Percentiles rank a stretch among this genome's conserved stretches.
phyloP scores from a whole-genome alignment of 1,284 basidiomycete species.

The Macrocybe sp. region DNA sequence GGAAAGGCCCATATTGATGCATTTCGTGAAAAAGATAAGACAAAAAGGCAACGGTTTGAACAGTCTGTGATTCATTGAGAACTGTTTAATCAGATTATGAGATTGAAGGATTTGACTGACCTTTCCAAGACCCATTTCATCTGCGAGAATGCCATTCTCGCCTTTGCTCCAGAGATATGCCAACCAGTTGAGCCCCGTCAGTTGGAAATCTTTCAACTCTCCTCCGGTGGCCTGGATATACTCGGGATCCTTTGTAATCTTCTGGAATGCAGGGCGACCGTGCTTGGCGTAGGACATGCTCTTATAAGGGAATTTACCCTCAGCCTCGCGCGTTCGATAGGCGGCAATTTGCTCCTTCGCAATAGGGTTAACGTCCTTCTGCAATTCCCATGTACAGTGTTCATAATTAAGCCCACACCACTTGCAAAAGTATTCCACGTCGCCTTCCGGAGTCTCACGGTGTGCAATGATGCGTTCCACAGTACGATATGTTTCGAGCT shows the following conservation, averaged over 20 bases:
- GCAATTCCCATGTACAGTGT: slow-evolving; percentile 94
- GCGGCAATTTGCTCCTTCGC: slow-evolving; percentile 76
- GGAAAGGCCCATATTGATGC: slow-evolving; percentile 94
- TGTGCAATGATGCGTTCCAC: slow-evolving; percentile 92
- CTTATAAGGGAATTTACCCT: slow-evolving; percentile 84
- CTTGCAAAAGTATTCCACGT: slow-evolving; percentile 94
- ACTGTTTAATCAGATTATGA: not conserved
- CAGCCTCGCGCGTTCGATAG: slow-evolving; percentile 75
- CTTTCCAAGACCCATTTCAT: slow-evolving; percentile 99
- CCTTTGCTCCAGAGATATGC: slow-evolving; percentile 94
- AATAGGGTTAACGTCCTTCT: slow-evolving; percentile 75
- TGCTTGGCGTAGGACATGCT: slow-evolving; percentile 68
- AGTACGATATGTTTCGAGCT: slow-evolving; percentile 86
- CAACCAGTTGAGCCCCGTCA: slow-evolving; percentile 98
- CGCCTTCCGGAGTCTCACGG: slow-evolving; percentile 65
- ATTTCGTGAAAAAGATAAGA: slow-evolving; percentile 94
- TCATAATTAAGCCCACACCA: slow-evolving; percentile 95
- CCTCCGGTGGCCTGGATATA: slow-evolving; percentile 82
- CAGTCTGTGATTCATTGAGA: slow-evolving; percentile 50
- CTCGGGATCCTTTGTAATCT: slow-evolving; percentile 87
- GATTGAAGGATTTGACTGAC: slow-evolving; percentile 29
- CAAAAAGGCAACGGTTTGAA: slow-evolving; percentile 95
- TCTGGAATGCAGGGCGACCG: slow-evolving; percentile 78
- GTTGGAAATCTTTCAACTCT: slow-evolving; percentile 94
- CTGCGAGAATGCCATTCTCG: slow-evolving; percentile 96